Evolutionary conservation across 2,329 filamentous ascomycete genomes (phyloP).

Genomic region (Polychaeton citri): DNA sequence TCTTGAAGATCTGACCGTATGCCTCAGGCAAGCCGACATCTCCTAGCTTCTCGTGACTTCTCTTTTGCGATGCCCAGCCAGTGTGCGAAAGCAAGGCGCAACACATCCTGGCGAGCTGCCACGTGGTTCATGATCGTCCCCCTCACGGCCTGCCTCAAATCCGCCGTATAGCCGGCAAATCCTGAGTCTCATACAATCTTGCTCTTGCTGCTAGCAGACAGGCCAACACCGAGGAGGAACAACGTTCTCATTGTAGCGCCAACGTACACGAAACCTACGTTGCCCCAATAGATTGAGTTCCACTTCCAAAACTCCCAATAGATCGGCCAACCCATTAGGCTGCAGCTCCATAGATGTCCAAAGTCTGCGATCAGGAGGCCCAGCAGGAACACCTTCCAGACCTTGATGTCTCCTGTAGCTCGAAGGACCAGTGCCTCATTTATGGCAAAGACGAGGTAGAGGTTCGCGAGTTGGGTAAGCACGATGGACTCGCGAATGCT

Average conservation of each 20-base stretch:
- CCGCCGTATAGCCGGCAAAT: too few species aligned
- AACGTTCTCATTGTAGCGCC: constrained; percentile 19
- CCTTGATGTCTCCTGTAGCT: constrained; percentile 50
- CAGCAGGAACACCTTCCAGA: constrained; percentile 57
- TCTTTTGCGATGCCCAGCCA: too few species aligned
- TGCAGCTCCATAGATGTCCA: constrained; percentile 58
- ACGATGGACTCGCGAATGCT: constrained; percentile 46
- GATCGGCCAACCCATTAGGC: constrained; percentile 42
- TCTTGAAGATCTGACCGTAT: too few species aligned
- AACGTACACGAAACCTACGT: constrained; percentile 24
- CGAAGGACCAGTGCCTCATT: constrained; percentile 67
- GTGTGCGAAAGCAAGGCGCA: too few species aligned
- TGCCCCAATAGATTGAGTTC: constrained; percentile 24
- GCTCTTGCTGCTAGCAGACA: not conserved
- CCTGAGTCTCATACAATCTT: not conserved
- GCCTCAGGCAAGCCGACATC: too few species aligned
- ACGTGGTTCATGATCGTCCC: too few species aligned
- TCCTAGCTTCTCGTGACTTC: too few species aligned
- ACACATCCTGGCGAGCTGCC: too few species aligned
- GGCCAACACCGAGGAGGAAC: constrained; percentile 21
- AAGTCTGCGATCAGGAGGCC: constrained; percentile 62
- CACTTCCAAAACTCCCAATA: constrained; percentile 23
- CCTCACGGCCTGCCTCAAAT: too few species aligned
- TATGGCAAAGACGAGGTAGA: constrained; percentile 64
- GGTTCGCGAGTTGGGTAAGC: constrained; percentile 62